Evolutionary conservation across 2,329 filamentous ascomycete genomes (phyloP).

Genomic region (Colletotrichum sp.): DNA sequence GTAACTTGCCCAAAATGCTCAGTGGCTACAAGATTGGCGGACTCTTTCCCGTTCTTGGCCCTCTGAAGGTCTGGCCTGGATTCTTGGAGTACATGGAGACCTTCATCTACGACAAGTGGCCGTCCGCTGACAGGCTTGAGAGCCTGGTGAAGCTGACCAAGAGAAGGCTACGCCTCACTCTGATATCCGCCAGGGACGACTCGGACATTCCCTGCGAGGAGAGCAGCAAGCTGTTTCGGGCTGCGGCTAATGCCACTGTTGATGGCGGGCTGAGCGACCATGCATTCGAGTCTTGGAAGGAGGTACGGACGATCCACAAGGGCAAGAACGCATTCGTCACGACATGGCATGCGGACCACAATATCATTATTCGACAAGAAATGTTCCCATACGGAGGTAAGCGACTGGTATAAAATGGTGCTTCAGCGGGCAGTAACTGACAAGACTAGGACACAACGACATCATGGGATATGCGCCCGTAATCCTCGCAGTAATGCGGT

Average conservation of each 20-base stretch:
- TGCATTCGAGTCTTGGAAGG: slow-evolving; percentile 49
- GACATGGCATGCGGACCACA: slow-evolving; percentile 46
- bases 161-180: slow-evolving; percentile 64
- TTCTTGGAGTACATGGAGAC: slow-evolving; percentile 65
- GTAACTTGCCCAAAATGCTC: slow-evolving; percentile 74
- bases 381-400: slow-evolving; percentile 60
- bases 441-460: slow-evolving; percentile 67
- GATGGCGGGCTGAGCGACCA: slow-evolving; percentile 37
- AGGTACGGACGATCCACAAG: slow-evolving; percentile 46
- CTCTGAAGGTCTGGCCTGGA: slow-evolving; percentile 70
- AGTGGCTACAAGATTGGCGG: slow-evolving; percentile 82
- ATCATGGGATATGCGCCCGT: slow-evolving; percentile 71
- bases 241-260: slow-evolving; percentile 59
- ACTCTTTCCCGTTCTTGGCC: slow-evolving; percentile 78
- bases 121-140: slow-evolving; percentile 69
- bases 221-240: slow-evolving; percentile 67
- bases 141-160: slow-evolving; percentile 58
- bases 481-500: slow-evolving; percentile 67
- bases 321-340: slow-evolving; percentile 54
- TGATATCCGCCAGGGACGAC: slow-evolving; percentile 85
- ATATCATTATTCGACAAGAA: slow-evolving; percentile 59
- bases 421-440: slow-evolving; percentile 5
- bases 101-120: slow-evolving; percentile 82
- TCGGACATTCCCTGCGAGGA: slow-evolving; percentile 80
- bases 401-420: slow-evolving; percentile 19